Evolutionary conservation across 768 basidiomycete genomes (phyloP).

Genomic region (Kockovaella imperatae): DNA sequence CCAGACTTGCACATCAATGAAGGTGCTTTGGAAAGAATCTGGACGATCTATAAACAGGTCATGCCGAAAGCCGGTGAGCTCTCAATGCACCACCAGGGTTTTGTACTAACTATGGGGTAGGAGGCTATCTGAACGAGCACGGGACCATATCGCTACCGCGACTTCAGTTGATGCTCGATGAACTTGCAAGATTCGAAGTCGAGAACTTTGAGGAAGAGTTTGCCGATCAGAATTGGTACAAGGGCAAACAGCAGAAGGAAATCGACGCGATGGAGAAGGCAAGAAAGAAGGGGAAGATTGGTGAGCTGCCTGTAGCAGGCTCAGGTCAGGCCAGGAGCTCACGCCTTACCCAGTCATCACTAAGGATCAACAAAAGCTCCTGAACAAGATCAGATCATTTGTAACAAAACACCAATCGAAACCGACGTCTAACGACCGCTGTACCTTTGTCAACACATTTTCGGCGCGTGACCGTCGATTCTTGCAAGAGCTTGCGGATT

Average conservation of each 20-base stretch:
- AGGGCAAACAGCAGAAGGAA: slow-evolving; percentile 77
- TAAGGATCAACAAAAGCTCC: slow-evolving; percentile 63
- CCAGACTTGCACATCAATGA: slow-evolving; percentile 97
- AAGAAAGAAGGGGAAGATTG: slow-evolving; percentile 55
- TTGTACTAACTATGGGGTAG: slow-evolving; percentile 47
- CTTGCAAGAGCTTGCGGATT: slow-evolving; percentile 63
- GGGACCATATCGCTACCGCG: slow-evolving; percentile 72
- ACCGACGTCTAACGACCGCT: slow-evolving; percentile 40
- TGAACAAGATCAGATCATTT: slow-evolving; percentile 70
- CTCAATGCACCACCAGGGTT: slow-evolving; percentile 35
- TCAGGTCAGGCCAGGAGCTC: too few relatives aligned
- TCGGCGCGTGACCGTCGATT: slow-evolving; percentile 73
- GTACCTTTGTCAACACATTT: slow-evolving; percentile 70
- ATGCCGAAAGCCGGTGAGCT: slow-evolving; percentile 59
- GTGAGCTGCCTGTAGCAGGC: slow-evolving; percentile 55
- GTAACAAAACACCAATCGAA: slow-evolving; percentile 47
- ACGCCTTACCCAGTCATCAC: slow-evolving; percentile 55
- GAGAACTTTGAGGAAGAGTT: slow-evolving; percentile 89
- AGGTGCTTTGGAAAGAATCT: slow-evolving; percentile 85
- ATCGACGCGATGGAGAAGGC: slow-evolving; percentile 59
- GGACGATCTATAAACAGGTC: slow-evolving; percentile 90
- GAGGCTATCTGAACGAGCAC: slow-evolving; percentile 86
- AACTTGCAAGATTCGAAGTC: slow-evolving; percentile 78
- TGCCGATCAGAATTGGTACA: slow-evolving; percentile 83
- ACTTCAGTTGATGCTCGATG: slow-evolving; percentile 76